Percentiles rank a stretch among this genome's conserved stretches.
phyloP scores from a whole-genome alignment of 495 filamentous ascomycete genomes.

The Diplogelasinospora grovesii region DNA sequence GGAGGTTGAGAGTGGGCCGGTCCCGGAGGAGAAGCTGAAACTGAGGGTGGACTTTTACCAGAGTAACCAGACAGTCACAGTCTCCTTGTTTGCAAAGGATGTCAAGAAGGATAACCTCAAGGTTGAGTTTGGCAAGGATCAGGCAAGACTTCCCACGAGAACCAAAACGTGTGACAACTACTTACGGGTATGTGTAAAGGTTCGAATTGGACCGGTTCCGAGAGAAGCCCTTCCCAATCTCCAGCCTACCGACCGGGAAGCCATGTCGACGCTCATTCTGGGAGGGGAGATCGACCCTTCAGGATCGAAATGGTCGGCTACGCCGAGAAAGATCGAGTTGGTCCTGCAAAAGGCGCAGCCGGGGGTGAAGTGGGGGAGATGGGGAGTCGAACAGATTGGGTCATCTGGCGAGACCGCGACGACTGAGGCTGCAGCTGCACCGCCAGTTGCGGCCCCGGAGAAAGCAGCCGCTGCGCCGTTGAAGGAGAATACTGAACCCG shows the following conservation, averaged over 20 bases:
- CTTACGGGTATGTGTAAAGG: slow-evolving; percentile 13
- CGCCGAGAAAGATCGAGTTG: slow-evolving; percentile 81
- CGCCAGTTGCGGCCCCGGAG: not conserved
- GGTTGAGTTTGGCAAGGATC: slow-evolving; percentile 19
- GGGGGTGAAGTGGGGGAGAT: slow-evolving; percentile 67
- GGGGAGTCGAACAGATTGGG: slow-evolving; percentile 24
- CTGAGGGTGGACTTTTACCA: slow-evolving; percentile 35
- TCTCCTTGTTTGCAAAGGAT: slow-evolving; percentile 36
- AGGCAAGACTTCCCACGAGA: slow-evolving; percentile 15
- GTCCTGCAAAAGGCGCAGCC: slow-evolving; percentile 58
- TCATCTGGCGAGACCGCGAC: not conserved
- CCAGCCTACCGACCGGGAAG: slow-evolving; percentile 20
- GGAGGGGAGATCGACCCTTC: slow-evolving; percentile 57
- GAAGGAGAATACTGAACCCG: not conserved
- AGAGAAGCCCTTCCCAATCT: slow-evolving; percentile 21
- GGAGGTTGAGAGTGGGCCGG: slow-evolving; percentile 11
- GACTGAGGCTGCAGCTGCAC: too few relatives aligned
- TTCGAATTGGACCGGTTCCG: slow-evolving; percentile 19
- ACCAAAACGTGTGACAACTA: not conserved
- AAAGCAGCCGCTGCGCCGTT: not conserved
- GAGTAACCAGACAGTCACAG: slow-evolving; percentile 24
- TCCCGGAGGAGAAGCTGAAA: slow-evolving; percentile 26
- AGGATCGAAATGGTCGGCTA: slow-evolving; percentile 54
- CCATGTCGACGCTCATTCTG: slow-evolving; percentile 58
- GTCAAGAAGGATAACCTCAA: slow-evolving; percentile 25